phyloP scores from a whole-genome alignment of 192 early-diverging fungal genomes.

The Podila minutissima region DNA sequence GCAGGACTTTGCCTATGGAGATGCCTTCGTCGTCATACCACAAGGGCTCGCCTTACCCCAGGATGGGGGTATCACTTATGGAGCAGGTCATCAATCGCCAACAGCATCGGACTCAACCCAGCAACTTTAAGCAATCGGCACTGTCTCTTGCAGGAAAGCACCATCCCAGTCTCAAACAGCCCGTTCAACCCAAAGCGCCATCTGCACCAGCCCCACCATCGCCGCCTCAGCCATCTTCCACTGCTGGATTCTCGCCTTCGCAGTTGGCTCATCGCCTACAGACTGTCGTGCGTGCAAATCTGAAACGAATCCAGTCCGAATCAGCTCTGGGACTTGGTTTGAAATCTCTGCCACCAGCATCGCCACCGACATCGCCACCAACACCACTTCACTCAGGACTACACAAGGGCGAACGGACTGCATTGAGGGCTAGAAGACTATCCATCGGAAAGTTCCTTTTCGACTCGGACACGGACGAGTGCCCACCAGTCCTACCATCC shows the following conservation, averaged over 20 bases:
- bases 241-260: conserved; percentile 3
- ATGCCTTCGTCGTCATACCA: not conserved
- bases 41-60: conserved; percentile 9
- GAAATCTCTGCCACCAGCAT: not conserved
- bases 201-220: not conserved
- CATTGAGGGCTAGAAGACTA: conserved; percentile 40
- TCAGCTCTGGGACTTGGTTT: conserved; percentile 3
- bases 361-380: not conserved
- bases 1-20: conserved; percentile 16
- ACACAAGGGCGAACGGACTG: not conserved
- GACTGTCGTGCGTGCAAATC: conserved; percentile 7
- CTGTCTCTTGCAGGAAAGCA: conserved; percentile 15
- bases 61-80: conserved; percentile 35
- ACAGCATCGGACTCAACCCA: conserved; percentile 25
- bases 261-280: conserved; percentile 35
- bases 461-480: conserved; percentile 42
- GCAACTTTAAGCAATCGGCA: conserved; percentile 43
- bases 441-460: conserved; percentile 37
- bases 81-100: conserved; percentile 48
- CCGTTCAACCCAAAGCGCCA: not conserved
- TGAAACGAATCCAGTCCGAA: conserved; percentile 30
- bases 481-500: not conserved
- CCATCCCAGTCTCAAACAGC: conserved; percentile 6
- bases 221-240: not conserved
- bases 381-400: not conserved